Percentiles rank a stretch among this genome's conserved stretches.
phyloP scores from a whole-genome alignment of 495 filamentous ascomycete species.

The Penicillium silybi region DNA sequence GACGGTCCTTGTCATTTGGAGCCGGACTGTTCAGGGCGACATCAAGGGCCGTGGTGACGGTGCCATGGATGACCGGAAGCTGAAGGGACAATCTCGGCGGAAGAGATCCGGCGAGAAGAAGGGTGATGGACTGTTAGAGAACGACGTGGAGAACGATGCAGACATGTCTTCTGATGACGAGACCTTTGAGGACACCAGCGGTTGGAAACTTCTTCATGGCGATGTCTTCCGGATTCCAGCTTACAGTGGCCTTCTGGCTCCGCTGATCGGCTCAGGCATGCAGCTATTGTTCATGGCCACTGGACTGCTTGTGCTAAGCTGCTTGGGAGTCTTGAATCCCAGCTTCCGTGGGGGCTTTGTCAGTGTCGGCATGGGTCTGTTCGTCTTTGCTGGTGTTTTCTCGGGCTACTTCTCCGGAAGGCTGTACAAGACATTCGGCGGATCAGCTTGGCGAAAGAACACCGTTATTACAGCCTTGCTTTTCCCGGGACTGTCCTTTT shows the following conservation, averaged over 20 bases:
- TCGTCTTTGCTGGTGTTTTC: constrained; percentile 83
- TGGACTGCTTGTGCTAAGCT: constrained; percentile 74
- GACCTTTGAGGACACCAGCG: constrained; percentile 74
- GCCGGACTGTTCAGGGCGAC: constrained; percentile 76
- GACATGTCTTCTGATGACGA: constrained; percentile 75
- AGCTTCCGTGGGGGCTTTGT: constrained; percentile 91
- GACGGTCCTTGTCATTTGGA: constrained; percentile 81
- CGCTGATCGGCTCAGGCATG: constrained; percentile 83
- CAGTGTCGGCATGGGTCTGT: constrained; percentile 80
- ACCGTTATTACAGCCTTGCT: constrained; percentile 78
- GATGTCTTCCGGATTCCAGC: constrained; percentile 85
- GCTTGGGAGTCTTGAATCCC: constrained; percentile 80
- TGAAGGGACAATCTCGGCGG: constrained; percentile 46
- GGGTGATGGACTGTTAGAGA: constrained; percentile 57
- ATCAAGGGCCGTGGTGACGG: constrained; percentile 69
- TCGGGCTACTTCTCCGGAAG: constrained; percentile 90
- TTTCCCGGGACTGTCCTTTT: constrained; percentile 80
- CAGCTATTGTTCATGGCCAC: constrained; percentile 85
- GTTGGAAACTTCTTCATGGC: constrained; percentile 92
- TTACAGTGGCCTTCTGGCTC: constrained; percentile 74
- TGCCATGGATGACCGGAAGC: constrained; percentile 64
- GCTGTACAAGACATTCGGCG: constrained; percentile 84
- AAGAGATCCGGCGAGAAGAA: constrained; percentile 53
- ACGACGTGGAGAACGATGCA: constrained; percentile 55
- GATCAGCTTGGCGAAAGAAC: constrained; percentile 74